Percentiles rank a stretch among this genome's conserved stretches.
These are phyloP conservation scores for Calcarisporium arbuscula DNA, from an alignment of 2,329 filamentous ascomycete genomes.

Conservation along the genomic window DNA sequence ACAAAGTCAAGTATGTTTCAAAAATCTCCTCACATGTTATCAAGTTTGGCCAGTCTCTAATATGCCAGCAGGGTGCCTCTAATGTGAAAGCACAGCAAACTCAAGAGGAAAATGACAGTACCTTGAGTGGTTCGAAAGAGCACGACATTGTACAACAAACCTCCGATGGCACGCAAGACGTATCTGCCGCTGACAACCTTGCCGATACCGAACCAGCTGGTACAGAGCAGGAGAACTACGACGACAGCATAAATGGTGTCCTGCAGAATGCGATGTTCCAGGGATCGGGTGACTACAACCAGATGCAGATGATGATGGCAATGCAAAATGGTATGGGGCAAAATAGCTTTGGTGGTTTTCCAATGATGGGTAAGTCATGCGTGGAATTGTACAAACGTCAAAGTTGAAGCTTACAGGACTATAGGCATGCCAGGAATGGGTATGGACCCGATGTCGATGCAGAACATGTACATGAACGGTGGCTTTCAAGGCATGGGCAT, in stretches of 20 bases:
- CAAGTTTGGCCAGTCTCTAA: too few species aligned
- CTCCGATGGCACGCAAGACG: constrained; percentile 13
- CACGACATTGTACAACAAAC: too few species aligned
- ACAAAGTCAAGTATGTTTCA: constrained; percentile 8
- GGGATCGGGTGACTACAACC: constrained; percentile 61
- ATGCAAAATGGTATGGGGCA: constrained; percentile 63
- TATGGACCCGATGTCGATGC: constrained; percentile 75
- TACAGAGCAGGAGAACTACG: constrained; percentile 25
- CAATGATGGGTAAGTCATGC: constrained; percentile 76
- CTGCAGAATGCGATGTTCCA: constrained; percentile 55
- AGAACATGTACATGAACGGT: constrained; percentile 74
- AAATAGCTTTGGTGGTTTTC: constrained; percentile 50
- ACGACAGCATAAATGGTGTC: constrained; percentile 35
- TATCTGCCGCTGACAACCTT: constrained; percentile 10
- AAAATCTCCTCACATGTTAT: too few species aligned
- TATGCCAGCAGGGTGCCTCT: too few species aligned
- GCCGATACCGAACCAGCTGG: constrained; percentile 22
- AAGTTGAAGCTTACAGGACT: constrained; percentile 19
- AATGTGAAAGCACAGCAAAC: too few species aligned
- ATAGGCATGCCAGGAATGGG: constrained; percentile 74
- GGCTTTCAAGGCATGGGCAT: constrained; percentile 73
- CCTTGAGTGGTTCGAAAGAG: too few species aligned
- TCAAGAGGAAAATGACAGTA: too few species aligned
- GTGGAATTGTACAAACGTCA: not conserved
- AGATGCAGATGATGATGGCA: constrained; percentile 77